Evolutionary conservation across 306 rosid genomes (phyloP).

Genomic region (Glycine tomentella): DNA sequence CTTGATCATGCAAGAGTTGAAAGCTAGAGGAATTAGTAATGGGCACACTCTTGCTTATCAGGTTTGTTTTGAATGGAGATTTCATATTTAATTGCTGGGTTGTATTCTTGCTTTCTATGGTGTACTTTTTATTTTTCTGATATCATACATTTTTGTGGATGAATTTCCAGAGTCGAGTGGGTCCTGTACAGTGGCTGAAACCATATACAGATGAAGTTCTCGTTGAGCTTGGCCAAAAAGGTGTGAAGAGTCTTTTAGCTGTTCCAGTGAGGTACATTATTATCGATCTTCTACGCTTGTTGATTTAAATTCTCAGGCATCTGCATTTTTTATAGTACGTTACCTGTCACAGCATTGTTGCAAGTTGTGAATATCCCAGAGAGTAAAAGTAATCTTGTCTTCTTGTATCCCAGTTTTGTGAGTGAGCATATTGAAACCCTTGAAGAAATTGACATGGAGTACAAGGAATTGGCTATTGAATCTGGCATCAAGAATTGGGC

Average conservation of each 20-base stretch:
- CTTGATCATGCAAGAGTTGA: conserved; percentile 95
- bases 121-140: neutral
- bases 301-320: too few relatives aligned
- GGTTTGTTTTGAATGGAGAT: conserved; percentile 54
- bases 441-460: conserved; percentile 99
- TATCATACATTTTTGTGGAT: conserved; percentile 47
- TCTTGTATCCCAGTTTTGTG: conserved; percentile 74
- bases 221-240: conserved; percentile 96
- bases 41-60: conserved; percentile 96
- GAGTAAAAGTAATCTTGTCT: conserved; percentile 6
- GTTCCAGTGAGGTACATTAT: conserved; percentile 90
- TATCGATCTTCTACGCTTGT: conserved; percentile 8
- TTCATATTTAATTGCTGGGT: conserved; percentile 18
- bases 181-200: conserved; percentile 98
- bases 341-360: neutral
- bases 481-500: conserved; percentile 96
- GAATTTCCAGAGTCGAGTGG: conserved; percentile 89
- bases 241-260: conserved; percentile 91
- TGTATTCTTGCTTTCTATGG: conserved; percentile 8
- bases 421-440: conserved; percentile 99
- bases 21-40: conserved; percentile 81
- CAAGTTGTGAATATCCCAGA: conserved; percentile 19
- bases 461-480: conserved; percentile 87
- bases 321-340: too few relatives aligned
- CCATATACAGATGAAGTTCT: conserved; percentile 98